Evolutionary conservation across 2,329 filamentous ascomycete species (phyloP), one percentile per base, ranked within the genome.

Genomic region (Aspergillus niger): DNA sequence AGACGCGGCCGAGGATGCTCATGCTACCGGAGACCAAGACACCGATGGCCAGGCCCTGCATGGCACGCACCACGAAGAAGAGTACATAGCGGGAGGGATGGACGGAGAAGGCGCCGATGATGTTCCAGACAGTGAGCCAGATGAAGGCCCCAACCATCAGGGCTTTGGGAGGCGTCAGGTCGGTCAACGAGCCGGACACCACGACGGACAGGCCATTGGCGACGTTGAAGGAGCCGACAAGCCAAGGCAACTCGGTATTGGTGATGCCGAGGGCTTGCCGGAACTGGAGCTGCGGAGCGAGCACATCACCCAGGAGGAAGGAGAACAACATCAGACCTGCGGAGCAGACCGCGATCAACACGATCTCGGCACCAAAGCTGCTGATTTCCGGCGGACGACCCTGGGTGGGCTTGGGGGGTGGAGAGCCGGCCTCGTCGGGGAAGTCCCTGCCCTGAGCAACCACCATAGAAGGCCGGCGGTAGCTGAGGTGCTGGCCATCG

Each of bases 31-130:
- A 82, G 7, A 84, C 72, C 36, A 80, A 58, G 11, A 83, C 75
- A 0, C 81, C 79, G 5, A 82, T 81, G 0, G 82, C 80, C 15
- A 84, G 78, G 0, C 82, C 82, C 32, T 77, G 74, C 74, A 78
- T 74, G 10, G 73, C 75, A 15, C 76, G 72, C 62, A 79, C 72
- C 26, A 73, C 63, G 63, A 77, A 77, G 63, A 77, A 75, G 1
- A 76, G 66, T 13, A 72, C 69, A 47, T 69, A 70, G 1, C 76
- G 70, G 5, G 70, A 68, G 1, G 74, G 76, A 3, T 70, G 70
- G 5, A 81, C 59, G 0, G 74, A 72, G 62, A 76, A 79, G 8
- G 67, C 76, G 0, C 78, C 71, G 26, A 74, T 60, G 22, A 69
- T 41, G 50, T 80, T 80, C 79, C 79, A 81, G 1, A 71, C 66